Evolutionary conservation across 192 early-diverging fungal species (phyloP), one percentile per base, ranked within the genome.

Genomic region (Backusella luteola): DNA sequence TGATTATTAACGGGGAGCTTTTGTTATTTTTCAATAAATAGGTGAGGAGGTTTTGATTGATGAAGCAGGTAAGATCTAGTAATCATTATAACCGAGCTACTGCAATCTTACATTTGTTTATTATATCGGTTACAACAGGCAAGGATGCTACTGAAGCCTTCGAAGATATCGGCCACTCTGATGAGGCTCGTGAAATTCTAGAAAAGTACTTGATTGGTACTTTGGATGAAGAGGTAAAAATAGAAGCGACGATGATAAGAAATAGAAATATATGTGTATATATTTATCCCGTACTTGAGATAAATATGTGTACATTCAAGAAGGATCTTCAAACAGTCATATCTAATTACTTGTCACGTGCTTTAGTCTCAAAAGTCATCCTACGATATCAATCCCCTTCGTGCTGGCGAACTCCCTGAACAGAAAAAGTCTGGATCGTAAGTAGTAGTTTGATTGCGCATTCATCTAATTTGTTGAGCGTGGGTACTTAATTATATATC

Each of bases 21-120:
- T 44, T 49, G 15, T 49, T 32, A 14, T 44, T 32, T 44, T 71
- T 71, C 23, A 19, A 79, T 34, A 36, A 26, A n/a, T 53, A 76
- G 96, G 97, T 79, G 97, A 98, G 86, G 97, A 98, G 79, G 96
- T 98, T 35, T 86, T 98, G 73, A 77, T 96, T 66, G 96, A 96
- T 85, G 88, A 92, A 77, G 95, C 91, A 39, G 96, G 95, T 86
- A 87, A 87, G 76, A 56, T 2, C 26, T 63, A 29, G 12, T 63
- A 12, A 32, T 6, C 15, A 35, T 15, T 67, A 38, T 46, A 46
- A 12, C 5, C 15, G 39, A 71, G 8, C 6, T 14, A 29, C 17
- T 72, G 17, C 21, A 36, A 32, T 68, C 32, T 34, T 36, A 68
- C 4, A n/a, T 35, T 4, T 21, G 19, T 38, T 34, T 34, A 17